Conservation (phyloP, 805 yeast species). For the Saturnispora sekii region DNA sequence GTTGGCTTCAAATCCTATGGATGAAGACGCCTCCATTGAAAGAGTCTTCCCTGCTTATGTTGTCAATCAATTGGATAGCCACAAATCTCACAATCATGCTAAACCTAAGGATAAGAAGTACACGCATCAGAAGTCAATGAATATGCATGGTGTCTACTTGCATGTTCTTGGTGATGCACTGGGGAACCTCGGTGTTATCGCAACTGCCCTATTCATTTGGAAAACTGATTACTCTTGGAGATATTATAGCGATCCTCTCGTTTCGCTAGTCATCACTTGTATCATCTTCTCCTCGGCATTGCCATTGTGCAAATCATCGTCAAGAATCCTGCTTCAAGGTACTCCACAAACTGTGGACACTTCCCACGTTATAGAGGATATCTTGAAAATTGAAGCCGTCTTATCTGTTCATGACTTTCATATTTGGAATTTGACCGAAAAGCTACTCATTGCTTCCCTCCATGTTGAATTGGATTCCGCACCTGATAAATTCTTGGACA, state of each 20-base stretch:
- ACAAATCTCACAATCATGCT: neutral
- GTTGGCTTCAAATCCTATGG: slow-evolving; percentile 7
- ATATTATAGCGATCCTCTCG: slow-evolving; percentile 74
- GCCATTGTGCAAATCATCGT: slow-evolving; percentile 79
- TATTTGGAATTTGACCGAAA: slow-evolving; percentile 91
- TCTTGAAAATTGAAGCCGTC: slow-evolving; percentile 60
- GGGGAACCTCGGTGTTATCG: slow-evolving; percentile 89
- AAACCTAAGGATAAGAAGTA: slow-evolving; percentile 8
- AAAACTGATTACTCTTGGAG: slow-evolving; percentile 85
- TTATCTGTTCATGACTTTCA: slow-evolving; percentile 90
- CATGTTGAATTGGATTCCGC: slow-evolving; percentile 67
- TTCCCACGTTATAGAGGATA: slow-evolving; percentile 59
- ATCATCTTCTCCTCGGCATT: slow-evolving; percentile 87
- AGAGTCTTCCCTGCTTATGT: slow-evolving; percentile 23
- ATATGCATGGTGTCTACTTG: slow-evolving; percentile 94
- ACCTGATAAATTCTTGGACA: slow-evolving; percentile 57
- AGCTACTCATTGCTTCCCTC: slow-evolving; percentile 74
- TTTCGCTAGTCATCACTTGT: slow-evolving; percentile 75
- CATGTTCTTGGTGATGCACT: slow-evolving; percentile 95
- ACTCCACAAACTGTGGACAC: slow-evolving; percentile 81
- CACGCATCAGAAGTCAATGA: slow-evolving; percentile 49
- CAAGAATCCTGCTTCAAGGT: slow-evolving; percentile 84
- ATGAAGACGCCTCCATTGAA: slow-evolving; percentile 20
- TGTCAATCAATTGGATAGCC: slow-evolving; percentile 15
- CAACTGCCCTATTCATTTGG: slow-evolving; percentile 89